Percentiles rank a stretch among this genome's conserved stretches.
Conservation (phyloP, 768 basidiomycete species). For the Mycena haematopus region DNA sequence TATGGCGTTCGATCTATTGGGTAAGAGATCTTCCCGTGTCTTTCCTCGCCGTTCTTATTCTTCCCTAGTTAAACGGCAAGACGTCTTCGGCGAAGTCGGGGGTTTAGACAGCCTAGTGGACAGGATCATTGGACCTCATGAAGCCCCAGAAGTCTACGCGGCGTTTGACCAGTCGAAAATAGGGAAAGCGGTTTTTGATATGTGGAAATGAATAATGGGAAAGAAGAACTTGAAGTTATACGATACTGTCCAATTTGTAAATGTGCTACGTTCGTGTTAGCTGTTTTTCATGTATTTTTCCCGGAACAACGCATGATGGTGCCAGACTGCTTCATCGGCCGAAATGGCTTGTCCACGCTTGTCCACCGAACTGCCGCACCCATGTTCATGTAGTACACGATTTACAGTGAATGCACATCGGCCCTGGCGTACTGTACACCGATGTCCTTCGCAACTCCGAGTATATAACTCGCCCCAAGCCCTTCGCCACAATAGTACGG, state of each 20-base stretch:
- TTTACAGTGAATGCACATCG: too few species aligned
- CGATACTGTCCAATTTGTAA: background rate
- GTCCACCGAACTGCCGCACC: too few species aligned
- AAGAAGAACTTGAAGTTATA: slow-evolving; percentile 1
- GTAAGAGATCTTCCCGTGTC: slow-evolving; percentile 35
- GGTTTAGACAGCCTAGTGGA: slow-evolving; percentile 69
- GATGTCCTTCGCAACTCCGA: too few species aligned
- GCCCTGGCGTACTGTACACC: too few species aligned
- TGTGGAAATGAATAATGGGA: slow-evolving; percentile 54
- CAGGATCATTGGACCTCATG: slow-evolving; percentile 62
- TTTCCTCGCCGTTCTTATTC: background rate
- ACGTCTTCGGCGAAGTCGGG: slow-evolving; percentile 78
- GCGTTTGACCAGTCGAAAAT: slow-evolving; percentile 75
- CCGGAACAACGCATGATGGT: too few species aligned
- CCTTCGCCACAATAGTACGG: too few species aligned
- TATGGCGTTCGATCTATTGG: slow-evolving; percentile 68
- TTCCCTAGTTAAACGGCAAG: slow-evolving; percentile 62
- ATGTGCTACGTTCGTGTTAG: background rate
- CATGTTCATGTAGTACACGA: too few species aligned
- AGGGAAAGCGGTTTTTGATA: slow-evolving; percentile 81
- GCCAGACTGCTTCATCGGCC: too few species aligned
- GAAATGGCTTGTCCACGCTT: too few species aligned
- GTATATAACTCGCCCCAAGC: too few species aligned
- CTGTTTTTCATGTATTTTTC: background rate
- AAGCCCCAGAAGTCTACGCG: slow-evolving; percentile 64